These are phyloP conservation scores for Alternaria sp. DNA, from an alignment of 2,329 filamentous ascomycete genomes.

Conservation along the genomic window DNA sequence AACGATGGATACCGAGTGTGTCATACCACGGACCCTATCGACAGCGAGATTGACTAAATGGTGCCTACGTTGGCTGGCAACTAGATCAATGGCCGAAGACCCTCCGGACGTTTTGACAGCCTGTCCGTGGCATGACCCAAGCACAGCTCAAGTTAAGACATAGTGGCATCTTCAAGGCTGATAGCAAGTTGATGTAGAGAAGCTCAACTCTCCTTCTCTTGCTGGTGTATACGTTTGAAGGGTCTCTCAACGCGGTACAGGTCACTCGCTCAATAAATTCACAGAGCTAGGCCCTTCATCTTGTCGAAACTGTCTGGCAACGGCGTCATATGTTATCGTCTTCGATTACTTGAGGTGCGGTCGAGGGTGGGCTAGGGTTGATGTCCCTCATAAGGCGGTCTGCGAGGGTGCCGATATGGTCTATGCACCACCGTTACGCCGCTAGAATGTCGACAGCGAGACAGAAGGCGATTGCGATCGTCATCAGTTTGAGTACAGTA, in stretches of 20 bases:
- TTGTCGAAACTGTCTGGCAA: background rate
- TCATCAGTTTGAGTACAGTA: background rate
- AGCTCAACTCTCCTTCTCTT: background rate
- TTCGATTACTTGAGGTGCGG: background rate
- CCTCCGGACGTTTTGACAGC: background rate
- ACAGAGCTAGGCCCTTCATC: background rate
- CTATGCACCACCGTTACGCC: background rate
- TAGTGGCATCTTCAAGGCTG: background rate
- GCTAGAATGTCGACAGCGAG: background rate
- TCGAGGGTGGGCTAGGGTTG: background rate
- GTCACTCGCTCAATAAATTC: background rate
- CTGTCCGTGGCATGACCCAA: background rate
- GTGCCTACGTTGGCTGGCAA: background rate
- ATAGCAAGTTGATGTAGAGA: background rate
- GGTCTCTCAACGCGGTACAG: background rate
- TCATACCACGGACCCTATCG: background rate
- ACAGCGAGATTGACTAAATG: background rate
- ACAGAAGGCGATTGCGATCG: no score
- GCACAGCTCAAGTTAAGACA: background rate
- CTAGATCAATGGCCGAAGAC: background rate
- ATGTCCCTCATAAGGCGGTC: background rate
- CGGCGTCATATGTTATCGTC: background rate
- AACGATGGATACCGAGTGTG: background rate
- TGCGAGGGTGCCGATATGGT: background rate
- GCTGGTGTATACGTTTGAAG: background rate